Base-by-base conservation (phyloP, 108 stramenopile genomes). In the Nannochloropsis salina region DNA sequence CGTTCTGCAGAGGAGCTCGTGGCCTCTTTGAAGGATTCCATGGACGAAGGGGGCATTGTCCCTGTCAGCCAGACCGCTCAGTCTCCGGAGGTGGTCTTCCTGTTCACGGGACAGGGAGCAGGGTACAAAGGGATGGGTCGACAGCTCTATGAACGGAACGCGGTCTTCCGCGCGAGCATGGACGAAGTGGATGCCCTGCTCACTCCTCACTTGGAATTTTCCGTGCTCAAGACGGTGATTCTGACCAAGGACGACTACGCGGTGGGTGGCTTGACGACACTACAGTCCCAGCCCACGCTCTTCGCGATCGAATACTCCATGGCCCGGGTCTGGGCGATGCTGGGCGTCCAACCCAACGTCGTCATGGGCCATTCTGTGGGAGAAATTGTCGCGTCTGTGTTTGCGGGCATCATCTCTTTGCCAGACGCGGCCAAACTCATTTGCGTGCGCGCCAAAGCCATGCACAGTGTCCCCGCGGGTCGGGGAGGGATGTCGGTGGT, bases 311-410 rank as follows among this genome's bases (percentile, higher is more conserved):
- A 82, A 21, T 43, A 44, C 20, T 44, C 44, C 5, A 15, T 82
- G 82, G 20, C 44, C 2, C 82, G 82, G 82, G 44, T 82, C 20
- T 82, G 82, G 82, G 82, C 42, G 82, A 82, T 43, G 42, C 42
- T 43, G 4, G 82, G 82, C 20, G 82, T 82, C 20, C 20, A 44
- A 20, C 82, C 82, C 5, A 82, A 43, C 42, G 82, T 82, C 20
- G 82, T 82, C 20, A 82, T 82, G 44, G 82, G 82, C 8, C 82
- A 82, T 21, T 82, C 82, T 15, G 44, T 82, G 82, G 82, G 82
- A 82, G 82, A 82, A 21, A 44, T 44, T 21, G 82, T 45, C 21
- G 82, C 82, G 15, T 43, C 82, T 21, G 82, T 82, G 0, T 82
- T 43, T 15, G 82, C 82, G 8, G 82, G 82, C 21, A 6, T 74